Evolutionary conservation across 371 early-diverging fungal genomes (phyloP).

Genomic region (Mortierella sp.): DNA sequence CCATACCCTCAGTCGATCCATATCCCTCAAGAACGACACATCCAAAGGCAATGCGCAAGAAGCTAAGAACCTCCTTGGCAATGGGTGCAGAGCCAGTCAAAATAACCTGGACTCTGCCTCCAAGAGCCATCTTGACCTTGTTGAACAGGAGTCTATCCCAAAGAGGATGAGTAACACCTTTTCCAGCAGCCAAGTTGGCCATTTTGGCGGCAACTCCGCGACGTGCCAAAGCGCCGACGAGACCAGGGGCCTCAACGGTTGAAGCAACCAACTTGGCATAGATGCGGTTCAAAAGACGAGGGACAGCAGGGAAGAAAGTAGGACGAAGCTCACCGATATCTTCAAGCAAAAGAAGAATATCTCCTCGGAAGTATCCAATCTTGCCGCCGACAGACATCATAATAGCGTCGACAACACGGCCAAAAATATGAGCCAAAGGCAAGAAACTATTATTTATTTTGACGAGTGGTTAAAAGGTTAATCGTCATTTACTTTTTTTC

Average conservation of each 20-base stretch:
- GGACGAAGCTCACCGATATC: slow-evolving; percentile 88
- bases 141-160: slow-evolving; percentile 95
- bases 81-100: slow-evolving; percentile 96
- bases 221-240: slow-evolving; percentile 76
- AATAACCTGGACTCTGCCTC: slow-evolving; percentile 89
- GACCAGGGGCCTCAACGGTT: slow-evolving; percentile 73
- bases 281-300: slow-evolving; percentile 92
- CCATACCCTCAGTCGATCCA: slow-evolving; percentile 92
- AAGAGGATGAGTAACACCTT: slow-evolving; percentile 77
- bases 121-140: slow-evolving; percentile 88
- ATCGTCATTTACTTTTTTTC: background rate
- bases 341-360: slow-evolving; percentile 82
- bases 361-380: slow-evolving; percentile 91
- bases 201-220: slow-evolving; percentile 75
- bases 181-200: slow-evolving; percentile 69
- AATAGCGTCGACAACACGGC: slow-evolving; percentile 61
- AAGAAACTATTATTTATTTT: slow-evolving; percentile 68
- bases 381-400: slow-evolving; percentile 67
- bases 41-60: slow-evolving; percentile 88
- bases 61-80: slow-evolving; percentile 85
- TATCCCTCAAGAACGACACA: slow-evolving; percentile 83
- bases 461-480: background rate
- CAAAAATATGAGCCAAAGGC: slow-evolving; percentile 85
- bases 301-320: slow-evolving; percentile 91
- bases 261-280: slow-evolving; percentile 83